Evolutionary conservation across 1,284 basidiomycete species (phyloP).

Genomic region (Ceratobasidium sp.): DNA sequence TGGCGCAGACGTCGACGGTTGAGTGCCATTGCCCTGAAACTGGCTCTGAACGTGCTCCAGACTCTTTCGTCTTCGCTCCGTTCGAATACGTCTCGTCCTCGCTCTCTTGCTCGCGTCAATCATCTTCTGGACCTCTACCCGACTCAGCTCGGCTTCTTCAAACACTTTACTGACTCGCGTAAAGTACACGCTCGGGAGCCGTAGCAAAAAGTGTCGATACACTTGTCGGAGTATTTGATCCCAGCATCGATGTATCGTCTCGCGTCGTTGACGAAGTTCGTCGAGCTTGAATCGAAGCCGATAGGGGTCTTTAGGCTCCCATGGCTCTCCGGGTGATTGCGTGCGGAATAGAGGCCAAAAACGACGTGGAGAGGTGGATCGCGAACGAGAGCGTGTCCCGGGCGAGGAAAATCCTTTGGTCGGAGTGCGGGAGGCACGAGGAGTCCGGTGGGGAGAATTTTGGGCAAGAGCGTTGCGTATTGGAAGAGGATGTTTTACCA

Average conservation of each 20-base stretch:
- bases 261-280: conserved; percentile 42
- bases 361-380: conserved; percentile 8
- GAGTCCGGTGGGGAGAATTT: background rate
- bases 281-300: conserved; percentile 48
- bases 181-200: conserved; percentile 75
- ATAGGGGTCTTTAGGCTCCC: conserved; percentile 60
- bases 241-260: conserved; percentile 48
- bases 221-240: conserved; percentile 62
- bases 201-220: conserved; percentile 70
- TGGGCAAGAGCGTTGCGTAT: background rate
- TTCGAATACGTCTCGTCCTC: conserved; percentile 28
- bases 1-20: background rate
- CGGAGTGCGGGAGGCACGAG: conserved; percentile 5
- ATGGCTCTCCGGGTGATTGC: conserved; percentile 58
- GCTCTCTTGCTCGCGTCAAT: conserved; percentile 56
- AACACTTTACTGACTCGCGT: conserved; percentile 73
- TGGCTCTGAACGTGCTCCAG: background rate
- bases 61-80: background rate
- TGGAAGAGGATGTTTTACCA: background rate
- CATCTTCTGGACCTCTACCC: conserved; percentile 73
- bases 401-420: conserved; percentile 8
- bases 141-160: conserved; percentile 74
- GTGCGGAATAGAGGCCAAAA: conserved; percentile 50
- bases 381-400: conserved; percentile 9
- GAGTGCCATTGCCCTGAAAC: background rate